These are phyloP conservation scores for Colletotrichum tabaci DNA, from an alignment of 2,329 filamentous ascomycete genomes.

Conservation along the genomic window DNA sequence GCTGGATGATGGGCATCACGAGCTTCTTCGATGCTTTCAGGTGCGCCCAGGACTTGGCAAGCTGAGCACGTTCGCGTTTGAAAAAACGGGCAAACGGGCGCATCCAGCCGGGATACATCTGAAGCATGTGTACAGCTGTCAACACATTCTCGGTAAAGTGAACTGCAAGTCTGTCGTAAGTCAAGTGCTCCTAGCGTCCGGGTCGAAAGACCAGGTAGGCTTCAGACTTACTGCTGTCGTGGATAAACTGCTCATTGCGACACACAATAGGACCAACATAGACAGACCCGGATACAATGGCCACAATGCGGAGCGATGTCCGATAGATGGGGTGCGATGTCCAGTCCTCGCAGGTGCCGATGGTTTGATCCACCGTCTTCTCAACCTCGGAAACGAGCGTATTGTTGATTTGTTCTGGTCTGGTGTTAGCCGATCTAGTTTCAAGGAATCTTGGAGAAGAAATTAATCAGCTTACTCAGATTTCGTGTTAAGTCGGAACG, in stretches of 20 bases:
- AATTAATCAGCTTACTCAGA: background rate
- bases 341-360: slow-evolving; percentile 55
- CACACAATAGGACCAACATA: slow-evolving; percentile 61
- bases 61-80: slow-evolving; percentile 17
- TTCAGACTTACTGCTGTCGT: slow-evolving; percentile 59
- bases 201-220: slow-evolving; percentile 45
- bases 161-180: slow-evolving; percentile 45
- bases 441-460: too few relatives aligned
- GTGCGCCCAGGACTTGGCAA: slow-evolving; percentile 13
- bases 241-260: slow-evolving; percentile 58
- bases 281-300: slow-evolving; percentile 59
- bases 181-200: too few relatives aligned
- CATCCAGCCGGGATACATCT: slow-evolving; percentile 23
- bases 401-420: slow-evolving; percentile 2
- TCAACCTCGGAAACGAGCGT: slow-evolving; percentile 19
- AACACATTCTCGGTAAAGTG: slow-evolving; percentile 27
- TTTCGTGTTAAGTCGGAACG: slow-evolving; percentile 28
- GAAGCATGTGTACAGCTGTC: slow-evolving; percentile 23
- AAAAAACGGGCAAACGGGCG: slow-evolving; percentile 7
- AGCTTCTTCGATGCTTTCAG: slow-evolving; percentile 18
- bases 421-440: background rate
- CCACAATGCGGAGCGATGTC: slow-evolving; percentile 58
- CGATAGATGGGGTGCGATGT: slow-evolving; percentile 53
- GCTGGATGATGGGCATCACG: slow-evolving; percentile 11
- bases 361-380: slow-evolving; percentile 47